Evolutionary conservation across 305 asterid genomes (phyloP), one percentile per base, ranked within the genome.

Genomic region (Lippia alba): DNA sequence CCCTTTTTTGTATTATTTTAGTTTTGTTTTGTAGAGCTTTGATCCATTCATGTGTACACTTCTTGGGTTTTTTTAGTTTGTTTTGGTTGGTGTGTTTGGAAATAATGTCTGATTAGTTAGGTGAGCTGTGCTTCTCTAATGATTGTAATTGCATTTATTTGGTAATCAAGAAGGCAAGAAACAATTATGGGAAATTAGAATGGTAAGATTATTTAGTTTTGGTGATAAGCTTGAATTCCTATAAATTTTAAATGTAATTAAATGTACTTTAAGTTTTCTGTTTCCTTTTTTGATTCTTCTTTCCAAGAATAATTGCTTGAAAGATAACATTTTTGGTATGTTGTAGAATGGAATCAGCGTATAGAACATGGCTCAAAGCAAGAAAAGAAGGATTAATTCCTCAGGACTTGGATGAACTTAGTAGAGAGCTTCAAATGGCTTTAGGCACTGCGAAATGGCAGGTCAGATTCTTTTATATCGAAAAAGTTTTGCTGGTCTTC

Each of bases 361-460:
- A 83, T 68, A 79, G 97, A 76, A 74, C 78, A 56, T 92, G 96
- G 96, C 71, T 82, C 36, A 75, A 86, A 74, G 90, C 91, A 73
- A 81, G 84, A 84, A 86, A 76, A 79, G 94, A 83, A 81, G 88
- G 81, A 32, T 57, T 56, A 66, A 65, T 76, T 36, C 74, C 87
- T 78, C 89, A 76, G 71, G 79, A 77, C 67, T 84, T 85, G 61
- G 87, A 86, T 66, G 96, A 85, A 53, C 81, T 86, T 39, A 58
- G 75, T 61, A 76, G 96, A 81, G 97, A 88, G 79, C 94, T 92
- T 80, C 94, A 83, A 40, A 92, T 86, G 86, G 84, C 96, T 79
- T 71, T 92, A 74, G 91, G 92, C 76, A 92, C 96, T 51, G 91
- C 97, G 32, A 92, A 92, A 78, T 92, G 97, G 97, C 97, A 92